phyloP scores from a whole-genome alignment of 2,329 filamentous ascomycete species.

The Paradendryphiella salina region DNA sequence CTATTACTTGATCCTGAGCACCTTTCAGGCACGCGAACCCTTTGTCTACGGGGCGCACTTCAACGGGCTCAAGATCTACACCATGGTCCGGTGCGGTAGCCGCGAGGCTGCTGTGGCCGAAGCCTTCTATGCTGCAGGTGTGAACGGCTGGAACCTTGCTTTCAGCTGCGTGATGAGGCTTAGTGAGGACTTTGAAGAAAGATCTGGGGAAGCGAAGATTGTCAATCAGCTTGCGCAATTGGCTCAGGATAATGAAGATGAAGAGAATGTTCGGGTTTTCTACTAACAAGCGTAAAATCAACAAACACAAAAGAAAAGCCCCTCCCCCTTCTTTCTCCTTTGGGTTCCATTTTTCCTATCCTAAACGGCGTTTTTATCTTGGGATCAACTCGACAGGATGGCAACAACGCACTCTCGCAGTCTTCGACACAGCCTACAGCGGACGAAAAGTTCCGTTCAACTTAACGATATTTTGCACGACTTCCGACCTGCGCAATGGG shows the following conservation, averaged over 20 bases:
- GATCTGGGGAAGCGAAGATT: slow-evolving; percentile 20
- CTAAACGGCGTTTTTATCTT: no score
- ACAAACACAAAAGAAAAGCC: neutral
- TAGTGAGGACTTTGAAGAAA: slow-evolving; percentile 29
- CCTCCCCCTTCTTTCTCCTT: no score
- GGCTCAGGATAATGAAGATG: slow-evolving; percentile 22
- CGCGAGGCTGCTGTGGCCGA: slow-evolving; percentile 38
- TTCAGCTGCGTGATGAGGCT: slow-evolving; percentile 39
- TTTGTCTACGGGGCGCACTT: slow-evolving; percentile 15
- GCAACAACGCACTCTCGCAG: no score
- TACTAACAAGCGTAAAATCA: slow-evolving; percentile 23
- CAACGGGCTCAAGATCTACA: slow-evolving; percentile 35
- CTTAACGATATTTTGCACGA: no score
- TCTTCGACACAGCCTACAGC: no score
- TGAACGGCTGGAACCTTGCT: slow-evolving; percentile 38
- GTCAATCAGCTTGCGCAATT: slow-evolving; percentile 35
- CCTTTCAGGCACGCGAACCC: slow-evolving; percentile 23
- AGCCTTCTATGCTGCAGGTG: slow-evolving; percentile 34
- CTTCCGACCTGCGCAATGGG: no score
- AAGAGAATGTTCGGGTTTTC: slow-evolving; percentile 31
- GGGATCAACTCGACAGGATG: no score
- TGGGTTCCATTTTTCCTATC: no score
- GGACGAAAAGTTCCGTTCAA: no score
- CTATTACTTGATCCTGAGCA: slow-evolving; percentile 36
- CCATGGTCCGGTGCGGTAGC: slow-evolving; percentile 38